Evolutionary conservation across 306 rosid species (phyloP).

Genomic region (Heteromeles arbutifolia): DNA sequence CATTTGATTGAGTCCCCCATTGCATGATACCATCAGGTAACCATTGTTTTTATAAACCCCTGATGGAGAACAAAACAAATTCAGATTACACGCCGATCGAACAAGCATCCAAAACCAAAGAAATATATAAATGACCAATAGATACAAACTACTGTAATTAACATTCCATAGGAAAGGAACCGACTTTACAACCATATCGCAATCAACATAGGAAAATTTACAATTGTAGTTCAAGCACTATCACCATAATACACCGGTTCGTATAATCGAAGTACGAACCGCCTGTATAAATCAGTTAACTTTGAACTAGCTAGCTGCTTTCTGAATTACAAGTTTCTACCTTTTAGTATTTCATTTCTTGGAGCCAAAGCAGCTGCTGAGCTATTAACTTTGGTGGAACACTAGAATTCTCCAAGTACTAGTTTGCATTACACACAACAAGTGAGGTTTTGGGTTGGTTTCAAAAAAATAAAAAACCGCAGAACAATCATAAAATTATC

Average conservation of each 20-base stretch:
- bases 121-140: neutral
- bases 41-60: slow-evolving; percentile 93
- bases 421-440: neutral
- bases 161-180: neutral
- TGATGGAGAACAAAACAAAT: slow-evolving; percentile 15
- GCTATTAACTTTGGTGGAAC: neutral
- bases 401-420: neutral
- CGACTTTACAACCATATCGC: neutral
- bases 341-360: neutral
- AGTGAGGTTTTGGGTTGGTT: neutral
- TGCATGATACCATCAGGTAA: slow-evolving; percentile 89
- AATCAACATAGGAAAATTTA: neutral
- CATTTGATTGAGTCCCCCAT: slow-evolving; percentile 98
- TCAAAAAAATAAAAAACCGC: neutral
- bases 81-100: slow-evolving; percentile 1
- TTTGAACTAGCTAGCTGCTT: neutral
- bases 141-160: neutral
- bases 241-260: neutral
- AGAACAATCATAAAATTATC: neutral
- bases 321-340: neutral
- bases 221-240: neutral
- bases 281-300: neutral
- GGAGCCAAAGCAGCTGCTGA: neutral
- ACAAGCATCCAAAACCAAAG: neutral
- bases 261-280: neutral